Evolutionary conservation across 2,329 filamentous ascomycete species (phyloP), one percentile per base, ranked within the genome.

Genomic region (Aspergillus calidoustus): DNA sequence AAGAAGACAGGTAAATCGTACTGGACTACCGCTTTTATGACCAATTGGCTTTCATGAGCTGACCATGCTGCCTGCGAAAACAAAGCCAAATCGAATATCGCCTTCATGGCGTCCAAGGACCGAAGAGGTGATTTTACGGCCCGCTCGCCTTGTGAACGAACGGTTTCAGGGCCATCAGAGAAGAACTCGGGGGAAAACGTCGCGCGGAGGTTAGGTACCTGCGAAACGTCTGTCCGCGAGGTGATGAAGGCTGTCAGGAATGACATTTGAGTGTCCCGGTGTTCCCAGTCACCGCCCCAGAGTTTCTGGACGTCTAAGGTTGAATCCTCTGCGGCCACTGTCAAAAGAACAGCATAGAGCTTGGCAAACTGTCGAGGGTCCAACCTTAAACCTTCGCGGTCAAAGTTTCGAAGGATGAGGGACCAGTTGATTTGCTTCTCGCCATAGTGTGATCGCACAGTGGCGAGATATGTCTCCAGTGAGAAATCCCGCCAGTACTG

Each of bases 191-290:
- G 66, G 2, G 88, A 87, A 73, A 97, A 96, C 3, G 92, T 92
- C 25, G 88, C 85, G 59, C 91, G 87, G 41, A 98, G 84, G 38
- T 90, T 87, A 0, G 93, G 94, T 61, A 98, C 95, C 41, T 90
- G 91, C 13, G 89, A 90, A 3, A 92, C 90, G 74, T 98, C 93
- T 28, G 97, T 84, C 13, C 86, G 86, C 60, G 93, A 85, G 4
- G 91, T 91, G 23, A 94, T 84, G 74, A 94, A 97, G 19, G 93
- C 93, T 65, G 90, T 90, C 57, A 98, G 87, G 74, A 98, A 97
- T n/a, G 93, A 96, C 41, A 99, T 81, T 67, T 98, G 94, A 0
- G 95, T 92, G 64, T 96, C 89, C 15, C 90, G 86, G 68, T 96
- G 87, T 64, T 89, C 87, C 94, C 96, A 99, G 64, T 87, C 71